Evolutionary conservation across 2,329 filamentous ascomycete genomes (phyloP).

Genomic region (Neofusicoccum ribis): DNA sequence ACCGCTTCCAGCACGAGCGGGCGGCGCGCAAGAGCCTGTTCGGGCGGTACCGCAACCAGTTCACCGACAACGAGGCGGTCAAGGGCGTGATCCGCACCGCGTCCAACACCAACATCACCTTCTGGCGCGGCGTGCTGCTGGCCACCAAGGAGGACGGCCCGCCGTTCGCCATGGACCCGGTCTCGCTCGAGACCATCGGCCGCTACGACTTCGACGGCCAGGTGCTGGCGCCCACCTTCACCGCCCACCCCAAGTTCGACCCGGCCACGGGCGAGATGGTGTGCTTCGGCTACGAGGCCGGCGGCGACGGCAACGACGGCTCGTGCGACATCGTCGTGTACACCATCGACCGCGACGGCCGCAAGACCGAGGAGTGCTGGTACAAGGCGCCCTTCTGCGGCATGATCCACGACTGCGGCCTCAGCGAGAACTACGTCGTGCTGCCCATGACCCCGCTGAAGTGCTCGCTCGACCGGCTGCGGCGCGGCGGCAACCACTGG

Average conservation of each 20-base stretch:
- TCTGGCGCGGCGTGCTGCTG: slow-evolving; percentile 57
- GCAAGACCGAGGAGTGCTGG: slow-evolving; percentile 43
- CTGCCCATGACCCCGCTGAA: slow-evolving; percentile 42
- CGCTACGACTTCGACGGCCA: slow-evolving; percentile 44
- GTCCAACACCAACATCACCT: slow-evolving; percentile 61
- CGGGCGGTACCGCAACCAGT: slow-evolving; percentile 59
- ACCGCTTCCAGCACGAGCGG: slow-evolving; percentile 43
- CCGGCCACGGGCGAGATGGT: slow-evolving; percentile 45
- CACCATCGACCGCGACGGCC: slow-evolving; percentile 40
- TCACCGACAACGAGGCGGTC: slow-evolving; percentile 57
- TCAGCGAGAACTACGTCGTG: slow-evolving; percentile 42
- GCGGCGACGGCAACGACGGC: slow-evolving; percentile 35
- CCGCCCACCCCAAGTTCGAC: slow-evolving; percentile 49
- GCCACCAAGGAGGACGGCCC: slow-evolving; percentile 52
- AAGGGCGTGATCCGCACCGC: slow-evolving; percentile 58
- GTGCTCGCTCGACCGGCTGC: slow-evolving; percentile 36
- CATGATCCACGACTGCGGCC: slow-evolving; percentile 43
- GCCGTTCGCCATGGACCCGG: slow-evolving; percentile 43
- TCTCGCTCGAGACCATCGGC: slow-evolving; percentile 42
- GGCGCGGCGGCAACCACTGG: slow-evolving; percentile 42
- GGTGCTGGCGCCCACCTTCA: slow-evolving; percentile 42
- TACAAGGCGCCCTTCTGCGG: slow-evolving; percentile 41
- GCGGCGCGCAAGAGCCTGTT: slow-evolving; percentile 47
- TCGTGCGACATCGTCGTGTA: slow-evolving; percentile 43
- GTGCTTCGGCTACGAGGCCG: slow-evolving; percentile 45